Conservation (phyloP, 2,329 filamentous ascomycete genomes). For the Ceratocystis variospora region DNA sequence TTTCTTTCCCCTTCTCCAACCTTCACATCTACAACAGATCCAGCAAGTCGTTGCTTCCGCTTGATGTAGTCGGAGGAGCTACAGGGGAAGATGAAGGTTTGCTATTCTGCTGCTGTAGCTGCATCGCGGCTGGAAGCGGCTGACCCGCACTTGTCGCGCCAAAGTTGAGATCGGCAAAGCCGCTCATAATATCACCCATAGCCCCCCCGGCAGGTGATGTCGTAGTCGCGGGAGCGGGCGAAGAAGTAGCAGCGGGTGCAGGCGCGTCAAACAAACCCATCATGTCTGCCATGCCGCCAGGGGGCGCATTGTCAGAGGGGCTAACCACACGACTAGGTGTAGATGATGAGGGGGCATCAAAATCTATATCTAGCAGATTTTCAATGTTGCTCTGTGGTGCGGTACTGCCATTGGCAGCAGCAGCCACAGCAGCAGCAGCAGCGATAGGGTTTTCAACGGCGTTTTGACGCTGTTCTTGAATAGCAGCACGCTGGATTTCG, state of each 20-base stretch:
- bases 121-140: constrained; percentile 50
- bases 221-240: constrained; percentile 22
- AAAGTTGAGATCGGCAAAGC: constrained; percentile 71
- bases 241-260: constrained; percentile 40
- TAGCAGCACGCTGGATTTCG: constrained; percentile 85
- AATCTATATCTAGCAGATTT: constrained; percentile 91
- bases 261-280: constrained; percentile 59
- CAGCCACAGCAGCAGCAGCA: constrained; percentile 54
- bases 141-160: constrained; percentile 41
- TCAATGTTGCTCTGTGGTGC: constrained; percentile 65
- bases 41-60: constrained; percentile 38
- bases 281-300: constrained; percentile 46
- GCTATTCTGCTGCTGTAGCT: constrained; percentile 32
- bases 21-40: constrained; percentile 28
- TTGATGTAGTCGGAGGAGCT: constrained; percentile 23
- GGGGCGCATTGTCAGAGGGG: constrained; percentile 35
- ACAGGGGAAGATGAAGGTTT: constrained; percentile 20
- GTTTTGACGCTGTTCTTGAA: constrained; percentile 89
- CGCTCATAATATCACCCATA: constrained; percentile 80
- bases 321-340: constrained; percentile 58
- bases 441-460: constrained; percentile 89
- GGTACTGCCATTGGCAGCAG: constrained; percentile 43
- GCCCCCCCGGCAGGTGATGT: constrained; percentile 34
- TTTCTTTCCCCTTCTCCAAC: neutral
- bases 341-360: constrained; percentile 81